Evolutionary conservation across 2,329 filamentous ascomycete genomes (phyloP), one percentile per base, ranked within the genome.

Genomic region (Dothideomycetes sp.): DNA sequence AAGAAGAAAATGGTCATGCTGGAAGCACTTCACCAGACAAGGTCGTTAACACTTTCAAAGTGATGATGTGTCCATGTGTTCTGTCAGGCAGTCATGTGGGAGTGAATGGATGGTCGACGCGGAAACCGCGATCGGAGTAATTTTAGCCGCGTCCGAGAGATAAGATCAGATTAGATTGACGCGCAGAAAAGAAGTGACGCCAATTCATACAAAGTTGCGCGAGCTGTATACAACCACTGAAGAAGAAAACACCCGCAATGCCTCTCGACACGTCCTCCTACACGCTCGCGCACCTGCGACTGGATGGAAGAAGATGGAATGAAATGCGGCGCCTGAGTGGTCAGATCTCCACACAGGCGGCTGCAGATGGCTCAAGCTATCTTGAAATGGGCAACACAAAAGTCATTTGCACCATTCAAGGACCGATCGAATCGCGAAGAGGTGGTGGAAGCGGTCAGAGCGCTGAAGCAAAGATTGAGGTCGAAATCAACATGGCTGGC

Each of bases 341-440:
- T 35, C 84, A 93, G 63, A 87, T 98, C 56, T 84, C 82, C 46
- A 95, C 87, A 1, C 91, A 95, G 62, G 81, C 88, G 45, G 82
- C 88, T 36, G 87, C 88, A 40, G 91, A 96, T 52, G 91, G 91
- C 27, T 94, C 84, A 33, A 85, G 82, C 45, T 94, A 94, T 63
- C 77, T 96, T 43, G 86, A 94, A 59, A 94, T 94, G 81, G 91
- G 91, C 52, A 94, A 96, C 64, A 98, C 91, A 16, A 91, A 94
- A 58, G 81, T 98, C 51, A 84, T 96, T 64, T 95, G 89, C 63
- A 86, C 88, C 17, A 80, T 98, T 35, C 78, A 80, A 2, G 91
- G 91, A 0, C 91, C 91, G 0, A 77, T 75, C 29, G 91, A 98
- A 62, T 72, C 73, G 36, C 63, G 72, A 49, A 60, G 66, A 43